Conservation (phyloP, 192 early-diverging fungal genomes). For the Backusella westeae region DNA sequence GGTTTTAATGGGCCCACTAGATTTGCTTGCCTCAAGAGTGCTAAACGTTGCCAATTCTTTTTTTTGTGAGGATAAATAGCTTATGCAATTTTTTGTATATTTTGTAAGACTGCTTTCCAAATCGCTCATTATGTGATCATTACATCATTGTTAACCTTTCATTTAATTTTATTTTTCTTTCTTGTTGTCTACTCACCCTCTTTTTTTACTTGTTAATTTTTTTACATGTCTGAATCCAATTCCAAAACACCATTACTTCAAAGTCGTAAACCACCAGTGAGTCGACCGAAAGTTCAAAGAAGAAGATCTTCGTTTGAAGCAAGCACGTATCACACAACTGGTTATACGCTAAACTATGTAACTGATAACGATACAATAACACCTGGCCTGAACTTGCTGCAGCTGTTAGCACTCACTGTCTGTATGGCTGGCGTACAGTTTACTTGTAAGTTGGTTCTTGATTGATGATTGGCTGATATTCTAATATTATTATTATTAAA, state of each 20-base stretch:
- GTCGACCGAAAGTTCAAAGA: neutral
- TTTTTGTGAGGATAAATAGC: too few species aligned
- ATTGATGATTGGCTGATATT: neutral
- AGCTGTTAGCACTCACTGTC: slow-evolving; percentile 46
- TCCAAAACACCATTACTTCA: neutral
- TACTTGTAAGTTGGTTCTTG: slow-evolving; percentile 52
- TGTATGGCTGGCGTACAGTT: slow-evolving; percentile 70
- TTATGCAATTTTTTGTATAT: too few species aligned
- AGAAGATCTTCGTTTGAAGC: slow-evolving; percentile 26
- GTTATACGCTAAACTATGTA: neutral
- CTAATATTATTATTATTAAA: neutral
- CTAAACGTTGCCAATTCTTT: too few species aligned
- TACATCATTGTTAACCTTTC: neutral
- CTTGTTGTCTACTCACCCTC: neutral
- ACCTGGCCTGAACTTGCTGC: slow-evolving; percentile 10
- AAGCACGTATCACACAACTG: slow-evolving; percentile 15
- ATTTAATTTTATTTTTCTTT: neutral
- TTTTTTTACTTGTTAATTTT: neutral
- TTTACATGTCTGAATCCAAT: neutral
- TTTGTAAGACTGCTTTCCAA: too few species aligned
- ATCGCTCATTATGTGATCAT: neutral
- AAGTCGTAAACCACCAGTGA: slow-evolving; percentile 16
- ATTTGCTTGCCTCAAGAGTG: too few species aligned
- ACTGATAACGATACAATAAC: neutral
- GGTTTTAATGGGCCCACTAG: too few species aligned